phyloP scores from a whole-genome alignment of 495 filamentous ascomycete species.

The Annulohypoxylon bovei region DNA sequence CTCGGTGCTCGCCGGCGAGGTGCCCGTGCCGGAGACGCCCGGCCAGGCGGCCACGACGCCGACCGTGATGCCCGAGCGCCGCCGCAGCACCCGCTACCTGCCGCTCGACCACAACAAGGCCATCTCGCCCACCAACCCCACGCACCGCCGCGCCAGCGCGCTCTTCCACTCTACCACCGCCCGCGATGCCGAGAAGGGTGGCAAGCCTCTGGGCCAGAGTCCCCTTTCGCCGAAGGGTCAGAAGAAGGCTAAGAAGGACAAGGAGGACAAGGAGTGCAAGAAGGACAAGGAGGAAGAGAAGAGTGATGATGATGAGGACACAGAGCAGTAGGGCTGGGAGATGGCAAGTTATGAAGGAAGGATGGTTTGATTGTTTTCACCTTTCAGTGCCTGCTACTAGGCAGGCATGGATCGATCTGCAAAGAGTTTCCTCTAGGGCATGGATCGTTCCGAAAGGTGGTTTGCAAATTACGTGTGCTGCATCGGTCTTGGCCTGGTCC shows the following conservation, averaged over 20 bases:
- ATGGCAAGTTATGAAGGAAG: background rate
- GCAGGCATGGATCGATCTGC: background rate
- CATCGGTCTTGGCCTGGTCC: background rate
- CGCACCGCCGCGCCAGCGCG: background rate
- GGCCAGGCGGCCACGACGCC: background rate
- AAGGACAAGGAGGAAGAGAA: background rate
- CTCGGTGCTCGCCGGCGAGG: background rate
- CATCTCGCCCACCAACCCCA: background rate
- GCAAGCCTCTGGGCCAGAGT: no score
- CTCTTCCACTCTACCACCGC: background rate
- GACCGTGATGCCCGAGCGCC: background rate
- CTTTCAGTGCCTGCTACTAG: background rate
- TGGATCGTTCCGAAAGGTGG: background rate
- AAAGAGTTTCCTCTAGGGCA: background rate
- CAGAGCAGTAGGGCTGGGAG: slow-evolving; percentile 39
- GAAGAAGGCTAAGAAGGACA: background rate
- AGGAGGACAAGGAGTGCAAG: background rate
- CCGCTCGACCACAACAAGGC: background rate
- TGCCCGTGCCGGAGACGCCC: background rate
- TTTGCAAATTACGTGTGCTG: background rate
- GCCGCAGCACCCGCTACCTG: slow-evolving; percentile 1
- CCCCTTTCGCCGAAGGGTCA: background rate
- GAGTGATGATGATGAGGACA: background rate
- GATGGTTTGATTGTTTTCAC: background rate
- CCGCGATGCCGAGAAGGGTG: no score